phyloP scores from a whole-genome alignment of 805 yeast species.

The Saccharomycopsis oosterbeekiorum region DNA sequence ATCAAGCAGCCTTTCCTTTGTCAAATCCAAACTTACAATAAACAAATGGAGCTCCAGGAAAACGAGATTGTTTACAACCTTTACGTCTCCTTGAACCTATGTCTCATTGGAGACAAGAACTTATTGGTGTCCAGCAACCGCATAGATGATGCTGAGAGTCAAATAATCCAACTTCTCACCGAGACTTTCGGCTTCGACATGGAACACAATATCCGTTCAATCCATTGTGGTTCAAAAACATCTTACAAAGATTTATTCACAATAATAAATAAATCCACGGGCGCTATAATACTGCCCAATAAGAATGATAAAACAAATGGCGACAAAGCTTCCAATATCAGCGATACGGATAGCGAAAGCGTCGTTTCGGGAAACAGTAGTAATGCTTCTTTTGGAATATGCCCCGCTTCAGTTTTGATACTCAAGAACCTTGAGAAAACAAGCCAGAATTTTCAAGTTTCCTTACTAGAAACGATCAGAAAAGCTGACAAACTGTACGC shows the following conservation, averaged over 20 bases:
- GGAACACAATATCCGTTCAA: background rate
- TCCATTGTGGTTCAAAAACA: background rate
- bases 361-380: background rate
- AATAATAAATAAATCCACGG: constrained; percentile 1
- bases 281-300: background rate
- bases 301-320: background rate
- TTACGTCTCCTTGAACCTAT: constrained; percentile 9
- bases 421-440: constrained; percentile 15
- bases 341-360: background rate
- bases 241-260: background rate
- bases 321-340: background rate
- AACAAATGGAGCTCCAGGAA: background rate
- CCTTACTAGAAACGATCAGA: constrained; percentile 17
- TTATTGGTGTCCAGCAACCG: constrained; percentile 12
- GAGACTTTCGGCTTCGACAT: background rate
- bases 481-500: background rate
- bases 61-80: constrained; percentile 3
- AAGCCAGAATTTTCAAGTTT: constrained; percentile 9
- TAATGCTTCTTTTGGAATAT: background rate
- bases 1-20: too few species aligned
- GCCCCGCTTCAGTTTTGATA: constrained; percentile 3
- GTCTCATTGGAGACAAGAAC: constrained; percentile 13
- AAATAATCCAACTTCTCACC: constrained; percentile 6
- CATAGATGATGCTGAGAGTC: constrained; percentile 1
- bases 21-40: too few species aligned